Conservation (phyloP, 78 protist species). For the Corallochytrium limacisporum region DNA sequence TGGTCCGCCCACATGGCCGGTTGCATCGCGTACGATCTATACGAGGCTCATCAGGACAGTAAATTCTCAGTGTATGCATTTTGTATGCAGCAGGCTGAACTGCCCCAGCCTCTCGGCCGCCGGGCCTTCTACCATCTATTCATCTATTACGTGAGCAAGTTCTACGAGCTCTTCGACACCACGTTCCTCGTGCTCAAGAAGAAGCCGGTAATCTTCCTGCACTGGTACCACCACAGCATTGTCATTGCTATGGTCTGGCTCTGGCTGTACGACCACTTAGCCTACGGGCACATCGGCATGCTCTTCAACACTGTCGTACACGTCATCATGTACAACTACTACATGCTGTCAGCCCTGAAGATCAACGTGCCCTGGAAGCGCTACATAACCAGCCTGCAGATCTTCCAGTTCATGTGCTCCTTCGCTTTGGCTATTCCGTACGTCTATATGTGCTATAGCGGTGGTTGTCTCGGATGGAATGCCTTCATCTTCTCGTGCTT, state of each 20-base stretch:
- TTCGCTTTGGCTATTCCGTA: slow-evolving; percentile 34
- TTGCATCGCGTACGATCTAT: background rate
- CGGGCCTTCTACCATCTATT: background rate
- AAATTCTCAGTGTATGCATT: background rate
- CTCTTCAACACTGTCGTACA: slow-evolving; percentile 40
- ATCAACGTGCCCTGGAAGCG: slow-evolving; percentile 30
- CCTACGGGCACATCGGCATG: slow-evolving; percentile 27
- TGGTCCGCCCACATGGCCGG: background rate
- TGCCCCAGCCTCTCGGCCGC: background rate
- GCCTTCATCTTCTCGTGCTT: slow-evolving; percentile 26
- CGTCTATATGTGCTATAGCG: background rate
- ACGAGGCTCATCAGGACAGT: background rate
- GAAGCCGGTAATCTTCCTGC: slow-evolving; percentile 39
- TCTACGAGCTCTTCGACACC: slow-evolving; percentile 48
- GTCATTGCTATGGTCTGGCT: slow-evolving; percentile 44
- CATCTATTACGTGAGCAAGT: slow-evolving; percentile 23
- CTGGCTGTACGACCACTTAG: slow-evolving; percentile 25
- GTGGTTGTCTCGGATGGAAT: slow-evolving; percentile 23
- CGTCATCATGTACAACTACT: slow-evolving; percentile 47
- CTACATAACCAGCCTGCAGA: slow-evolving; percentile 35
- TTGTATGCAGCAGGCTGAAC: background rate
- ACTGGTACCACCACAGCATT: slow-evolving; percentile 37
- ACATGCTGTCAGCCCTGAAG: slow-evolving; percentile 16
- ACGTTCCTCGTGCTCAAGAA: slow-evolving; percentile 26
- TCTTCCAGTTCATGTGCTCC: slow-evolving; percentile 39